Evolutionary conservation across 352 stramenopile species (phyloP), one percentile per base, ranked within the genome.

Genomic region (Phytophthora pini): DNA sequence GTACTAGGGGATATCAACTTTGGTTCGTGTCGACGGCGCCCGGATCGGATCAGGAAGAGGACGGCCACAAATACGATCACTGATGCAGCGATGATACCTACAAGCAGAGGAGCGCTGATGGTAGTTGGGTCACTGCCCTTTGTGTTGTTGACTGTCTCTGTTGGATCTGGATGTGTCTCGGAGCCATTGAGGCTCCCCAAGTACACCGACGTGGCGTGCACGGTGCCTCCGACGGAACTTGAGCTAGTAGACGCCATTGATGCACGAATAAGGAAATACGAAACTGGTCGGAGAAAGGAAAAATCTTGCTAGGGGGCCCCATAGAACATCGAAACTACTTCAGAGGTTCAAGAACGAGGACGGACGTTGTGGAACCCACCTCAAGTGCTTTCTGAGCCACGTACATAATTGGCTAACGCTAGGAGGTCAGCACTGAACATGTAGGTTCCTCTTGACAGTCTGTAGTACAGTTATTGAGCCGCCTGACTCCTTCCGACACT

Each of bases 191-290:
- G 60, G 54, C n/a, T 69, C 1, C 44, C 38, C 26, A 17, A 46
- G 29, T 29, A 22, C 39, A 52, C 22, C 13, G 41, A 36, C 12
- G 38, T 34, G 3, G 32, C 43, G 36, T 62, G 34, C 22, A 62
- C 32, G 5, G 31, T 51, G 22, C 7, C 31, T 27, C 43, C 15
- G 13, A 24, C 56, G 12, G 53, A 66, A 61, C 38, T 64, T 44
- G 54, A 74, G n/a, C 24, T 55, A 43, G 12, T 53, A 51, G 63
- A 66, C 5, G 34, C 39, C 60, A 70, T 74, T 20, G 49, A 44
- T 50, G 40, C 24, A 40, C 40, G 50, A 72, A 68, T 60, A 60
- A 55, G 51, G 38, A 67, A 74, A 67, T 71, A 44, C 11, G 34
- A 48, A 66, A 41, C 27, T 50, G 43, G 38, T 20, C 36, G 57